A percentile compares a stretch with the other conserved stretches of the same genome.
Conservation (phyloP, 1,284 basidiomycete species). For the Austroboletus rostrupii region DNA sequence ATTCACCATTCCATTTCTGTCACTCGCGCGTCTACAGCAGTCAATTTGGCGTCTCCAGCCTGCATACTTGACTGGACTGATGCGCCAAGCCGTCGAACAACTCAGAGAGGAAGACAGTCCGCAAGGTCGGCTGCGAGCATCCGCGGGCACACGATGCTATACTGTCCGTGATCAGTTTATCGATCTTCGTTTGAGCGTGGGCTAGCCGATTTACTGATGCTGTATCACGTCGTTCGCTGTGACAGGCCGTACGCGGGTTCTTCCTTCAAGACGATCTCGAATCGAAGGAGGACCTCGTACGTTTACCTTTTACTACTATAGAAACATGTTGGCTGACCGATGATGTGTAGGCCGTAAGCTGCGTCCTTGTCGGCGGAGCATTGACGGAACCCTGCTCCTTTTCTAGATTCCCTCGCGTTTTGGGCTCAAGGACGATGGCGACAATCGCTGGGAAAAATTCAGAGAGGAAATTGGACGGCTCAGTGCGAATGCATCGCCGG, state of each 20-base stretch:
- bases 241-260: slow-evolving; percentile 13
- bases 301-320: slow-evolving; percentile 1
- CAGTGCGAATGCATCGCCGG: slow-evolving; percentile 37
- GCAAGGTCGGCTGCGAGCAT: neutral
- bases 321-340: neutral
- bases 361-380: neutral
- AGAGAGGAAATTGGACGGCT: slow-evolving; percentile 39
- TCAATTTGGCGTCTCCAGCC: neutral
- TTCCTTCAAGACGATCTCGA: slow-evolving; percentile 24
- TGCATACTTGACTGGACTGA: neutral
- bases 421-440: slow-evolving; percentile 55
- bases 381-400: neutral
- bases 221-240: neutral
- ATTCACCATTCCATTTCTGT: neutral
- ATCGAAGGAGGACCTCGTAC: slow-evolving; percentile 8
- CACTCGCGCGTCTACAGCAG: neutral
- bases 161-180: slow-evolving; percentile 14
- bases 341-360: slow-evolving; percentile 16
- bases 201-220: neutral
- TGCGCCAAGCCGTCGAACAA: neutral
- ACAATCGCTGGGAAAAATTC: slow-evolving; percentile 54
- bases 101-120: neutral
- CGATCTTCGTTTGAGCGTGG: neutral
- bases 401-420: slow-evolving; percentile 58
- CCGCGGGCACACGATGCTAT: slow-evolving; percentile 17